Conservation (phyloP, 2,329 filamentous ascomycete genomes). For the Clonostachys rosea region DNA sequence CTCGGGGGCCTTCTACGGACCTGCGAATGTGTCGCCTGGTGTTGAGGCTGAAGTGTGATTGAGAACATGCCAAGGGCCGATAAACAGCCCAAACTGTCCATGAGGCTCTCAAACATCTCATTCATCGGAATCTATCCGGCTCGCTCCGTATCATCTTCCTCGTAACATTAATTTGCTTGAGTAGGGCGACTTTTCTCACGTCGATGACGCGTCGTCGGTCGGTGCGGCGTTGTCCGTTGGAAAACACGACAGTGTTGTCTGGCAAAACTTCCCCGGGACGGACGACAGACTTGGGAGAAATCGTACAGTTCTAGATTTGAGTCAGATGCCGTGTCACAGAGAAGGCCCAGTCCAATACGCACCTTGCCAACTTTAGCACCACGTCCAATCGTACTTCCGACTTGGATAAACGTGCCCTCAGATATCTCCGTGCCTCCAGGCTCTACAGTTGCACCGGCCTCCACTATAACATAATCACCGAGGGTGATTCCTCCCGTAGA, state of each 20-base stretch:
- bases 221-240: conserved; percentile 51
- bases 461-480: conserved; percentile 57
- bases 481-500: conserved; percentile 46
- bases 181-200: conserved; percentile 57
- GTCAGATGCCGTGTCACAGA: too few relatives aligned
- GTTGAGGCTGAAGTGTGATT: too few relatives aligned
- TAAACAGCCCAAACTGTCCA: too few relatives aligned
- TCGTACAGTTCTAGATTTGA: conserved; percentile 56
- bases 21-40: too few relatives aligned
- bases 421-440: conserved; percentile 58
- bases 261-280: conserved; percentile 52
- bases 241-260: conserved; percentile 67
- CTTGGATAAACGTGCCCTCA: conserved; percentile 55
- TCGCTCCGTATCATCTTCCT: conserved; percentile 59
- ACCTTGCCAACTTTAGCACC: conserved; percentile 62
- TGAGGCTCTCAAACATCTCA: neutral
- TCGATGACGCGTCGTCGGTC: conserved; percentile 60
- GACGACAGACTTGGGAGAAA: conserved; percentile 61
- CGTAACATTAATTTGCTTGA: conserved; percentile 64
- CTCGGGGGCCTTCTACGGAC: too few relatives aligned
- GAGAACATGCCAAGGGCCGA: too few relatives aligned
- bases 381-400: conserved; percentile 53
- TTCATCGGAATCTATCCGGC: conserved; percentile 3
- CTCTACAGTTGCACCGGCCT: conserved; percentile 56
- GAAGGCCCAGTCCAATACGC: conserved; percentile 7